phyloP scores from a whole-genome alignment of 1,284 basidiomycete species.

The Sporisorium iseilematis-ciliati region DNA sequence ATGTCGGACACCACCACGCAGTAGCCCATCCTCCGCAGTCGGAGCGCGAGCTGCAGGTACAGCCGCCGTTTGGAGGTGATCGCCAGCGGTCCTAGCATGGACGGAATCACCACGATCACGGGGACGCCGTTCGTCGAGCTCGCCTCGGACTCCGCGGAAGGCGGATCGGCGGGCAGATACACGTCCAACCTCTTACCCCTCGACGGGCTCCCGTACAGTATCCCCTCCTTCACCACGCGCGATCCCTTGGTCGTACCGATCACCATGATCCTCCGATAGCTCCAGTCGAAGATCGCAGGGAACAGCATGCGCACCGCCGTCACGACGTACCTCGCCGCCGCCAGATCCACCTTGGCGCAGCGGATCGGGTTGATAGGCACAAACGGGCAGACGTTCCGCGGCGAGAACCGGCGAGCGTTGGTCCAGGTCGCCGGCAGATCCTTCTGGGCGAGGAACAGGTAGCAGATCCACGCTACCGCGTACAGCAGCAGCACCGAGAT shows the following conservation, averaged over 20 bases:
- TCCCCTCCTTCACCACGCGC: slow-evolving; percentile 62
- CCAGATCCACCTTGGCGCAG: slow-evolving; percentile 64
- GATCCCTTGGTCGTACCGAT: slow-evolving; percentile 63
- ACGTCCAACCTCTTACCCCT: slow-evolving; percentile 61
- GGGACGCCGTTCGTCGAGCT: slow-evolving; percentile 55
- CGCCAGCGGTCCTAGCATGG: slow-evolving; percentile 61
- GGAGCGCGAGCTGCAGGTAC: slow-evolving; percentile 69
- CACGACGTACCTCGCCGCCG: slow-evolving; percentile 53
- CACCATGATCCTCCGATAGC: slow-evolving; percentile 64
- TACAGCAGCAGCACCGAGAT: slow-evolving; percentile 65
- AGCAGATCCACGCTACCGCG: slow-evolving; percentile 66
- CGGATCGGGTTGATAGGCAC: slow-evolving; percentile 65
- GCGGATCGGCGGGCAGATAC: slow-evolving; percentile 56
- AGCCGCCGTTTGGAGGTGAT: slow-evolving; percentile 49
- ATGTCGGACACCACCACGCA: slow-evolving; percentile 70
- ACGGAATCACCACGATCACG: slow-evolving; percentile 69
- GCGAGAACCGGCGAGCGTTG: slow-evolving; percentile 25
- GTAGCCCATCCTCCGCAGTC: slow-evolving; percentile 68
- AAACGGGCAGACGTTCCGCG: slow-evolving; percentile 51
- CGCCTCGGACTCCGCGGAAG: not conserved
- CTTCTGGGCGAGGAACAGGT: slow-evolving; percentile 66
- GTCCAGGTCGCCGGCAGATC: slow-evolving; percentile 57
- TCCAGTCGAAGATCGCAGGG: slow-evolving; percentile 64
- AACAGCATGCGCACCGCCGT: slow-evolving; percentile 56
- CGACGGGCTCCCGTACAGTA: slow-evolving; percentile 61